Conservation (phyloP, 129 eudicot species). For the Mikania micrantha region DNA sequence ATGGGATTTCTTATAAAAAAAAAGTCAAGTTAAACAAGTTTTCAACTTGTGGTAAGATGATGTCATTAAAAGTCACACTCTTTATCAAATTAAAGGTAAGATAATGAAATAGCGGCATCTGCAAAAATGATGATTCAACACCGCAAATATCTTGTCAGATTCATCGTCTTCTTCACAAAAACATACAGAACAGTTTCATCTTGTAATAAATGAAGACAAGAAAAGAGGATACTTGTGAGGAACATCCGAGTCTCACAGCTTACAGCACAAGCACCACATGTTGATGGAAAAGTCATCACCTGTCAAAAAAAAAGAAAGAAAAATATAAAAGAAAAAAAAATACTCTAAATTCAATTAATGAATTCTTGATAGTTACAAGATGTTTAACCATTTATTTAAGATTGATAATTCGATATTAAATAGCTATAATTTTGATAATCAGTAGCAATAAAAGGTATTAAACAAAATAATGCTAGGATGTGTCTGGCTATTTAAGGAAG, state of each 20-base stretch:
- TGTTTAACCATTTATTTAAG: no score
- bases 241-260: constrained; percentile 71
- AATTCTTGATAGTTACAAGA: no score
- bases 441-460: no score
- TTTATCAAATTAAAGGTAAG: neutral
- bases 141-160: neutral
- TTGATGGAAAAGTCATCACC: constrained; percentile 76
- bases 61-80: neutral
- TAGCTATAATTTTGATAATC: no score
- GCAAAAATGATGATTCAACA: constrained; percentile 3
- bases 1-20: constrained; percentile 76
- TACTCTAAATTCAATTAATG: neutral
- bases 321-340: no score
- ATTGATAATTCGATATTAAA: no score
- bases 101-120: neutral
- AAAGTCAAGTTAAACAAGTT: constrained; percentile 44
- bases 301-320: constrained; percentile 8
- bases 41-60: neutral
- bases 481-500: no score
- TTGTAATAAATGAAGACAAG: neutral
- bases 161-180: neutral
- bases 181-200: neutral
- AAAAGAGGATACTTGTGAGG: constrained; percentile 65
- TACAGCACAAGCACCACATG: constrained; percentile 66
- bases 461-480: no score